phyloP scores from a whole-genome alignment of 2,329 filamentous ascomycete species.

The Colletotrichum simmondsii region DNA sequence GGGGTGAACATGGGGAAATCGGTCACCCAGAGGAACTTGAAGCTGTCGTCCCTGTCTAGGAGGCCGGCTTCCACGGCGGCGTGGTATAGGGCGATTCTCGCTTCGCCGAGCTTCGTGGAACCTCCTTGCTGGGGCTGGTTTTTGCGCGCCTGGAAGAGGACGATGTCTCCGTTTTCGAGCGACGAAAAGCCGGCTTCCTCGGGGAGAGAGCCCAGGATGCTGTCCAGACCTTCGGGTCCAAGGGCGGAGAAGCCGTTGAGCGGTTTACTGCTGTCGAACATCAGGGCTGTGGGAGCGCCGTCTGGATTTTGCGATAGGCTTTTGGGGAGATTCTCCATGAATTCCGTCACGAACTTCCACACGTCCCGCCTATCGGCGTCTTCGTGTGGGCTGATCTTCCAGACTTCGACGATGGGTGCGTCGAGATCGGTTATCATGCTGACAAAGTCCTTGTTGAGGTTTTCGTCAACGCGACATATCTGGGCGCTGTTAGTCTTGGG shows the following conservation, averaged over 20 bases:
- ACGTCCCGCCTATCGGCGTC: conserved; percentile 63
- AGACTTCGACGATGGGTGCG: conserved; percentile 78
- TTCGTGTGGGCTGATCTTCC: conserved; percentile 70
- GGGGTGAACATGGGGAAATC: conserved; percentile 95
- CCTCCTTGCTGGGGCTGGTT: conserved; percentile 75
- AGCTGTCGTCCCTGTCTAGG: conserved; percentile 60
- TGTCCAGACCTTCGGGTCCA: conserved; percentile 55
- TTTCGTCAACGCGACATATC: conserved; percentile 73
- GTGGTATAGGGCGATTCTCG: conserved; percentile 77
- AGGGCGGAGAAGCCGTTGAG: conserved; percentile 81
- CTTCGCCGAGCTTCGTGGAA: conserved; percentile 76
- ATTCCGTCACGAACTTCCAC: conserved; percentile 71
- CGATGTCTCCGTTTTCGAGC: conserved; percentile 78
- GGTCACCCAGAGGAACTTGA: conserved; percentile 84
- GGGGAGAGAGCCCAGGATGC: conserved; percentile 43
- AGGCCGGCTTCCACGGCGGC: conserved; percentile 72
- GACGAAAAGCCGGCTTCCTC: conserved; percentile 39
- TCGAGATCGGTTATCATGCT: conserved; percentile 78
- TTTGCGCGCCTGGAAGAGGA: conserved; percentile 83
- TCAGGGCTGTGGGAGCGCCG: conserved; percentile 83
- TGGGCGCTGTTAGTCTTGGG: conserved; percentile 46
- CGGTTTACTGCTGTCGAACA: conserved; percentile 79
- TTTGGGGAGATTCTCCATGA: conserved; percentile 74
- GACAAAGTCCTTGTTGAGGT: conserved; percentile 73
- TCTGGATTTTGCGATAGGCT: conserved; percentile 75